These are phyloP conservation scores for Penicillium capsulatum DNA, from an alignment of 2,329 filamentous ascomycete genomes.

Conservation along the genomic window DNA sequence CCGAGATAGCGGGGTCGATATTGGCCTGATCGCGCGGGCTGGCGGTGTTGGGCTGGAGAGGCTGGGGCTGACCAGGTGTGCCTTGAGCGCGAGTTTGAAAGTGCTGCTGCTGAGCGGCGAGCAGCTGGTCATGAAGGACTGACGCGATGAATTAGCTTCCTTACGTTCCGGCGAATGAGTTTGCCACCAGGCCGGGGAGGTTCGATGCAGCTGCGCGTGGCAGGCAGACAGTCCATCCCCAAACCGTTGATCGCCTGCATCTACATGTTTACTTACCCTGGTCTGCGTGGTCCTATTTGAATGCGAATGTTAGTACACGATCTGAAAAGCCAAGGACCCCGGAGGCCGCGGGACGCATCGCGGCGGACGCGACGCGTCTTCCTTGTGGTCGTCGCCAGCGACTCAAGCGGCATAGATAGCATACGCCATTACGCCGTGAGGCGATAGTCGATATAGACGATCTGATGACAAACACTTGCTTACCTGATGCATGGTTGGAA, in stretches of 20 bases:
- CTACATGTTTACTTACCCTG: slow-evolving; percentile 42
- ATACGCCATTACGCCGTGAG: slow-evolving; percentile 2
- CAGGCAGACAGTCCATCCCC: no score
- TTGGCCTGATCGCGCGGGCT: slow-evolving; percentile 50
- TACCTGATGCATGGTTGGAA: slow-evolving; percentile 54
- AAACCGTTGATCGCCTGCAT: no score
- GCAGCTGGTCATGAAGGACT: slow-evolving; percentile 62
- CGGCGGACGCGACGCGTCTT: slow-evolving; percentile 15
- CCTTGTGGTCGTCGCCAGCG: neutral
- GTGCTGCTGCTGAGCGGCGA: slow-evolving; percentile 48
- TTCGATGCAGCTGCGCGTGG: no score
- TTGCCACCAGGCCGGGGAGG: no score
- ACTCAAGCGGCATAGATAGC: neutral
- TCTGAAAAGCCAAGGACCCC: slow-evolving; percentile 1
- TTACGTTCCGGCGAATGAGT: no score
- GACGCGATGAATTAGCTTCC: slow-evolving; percentile 2
- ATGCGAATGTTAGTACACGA: slow-evolving; percentile 15
- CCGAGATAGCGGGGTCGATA: slow-evolving; percentile 57
- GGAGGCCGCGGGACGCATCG: slow-evolving; percentile 7
- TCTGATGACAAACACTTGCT: slow-evolving; percentile 44
- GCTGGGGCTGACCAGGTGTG: slow-evolving; percentile 40
- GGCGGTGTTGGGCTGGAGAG: slow-evolving; percentile 38
- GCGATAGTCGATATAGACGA: slow-evolving; percentile 21
- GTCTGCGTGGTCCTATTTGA: slow-evolving; percentile 41
- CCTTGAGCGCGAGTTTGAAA: slow-evolving; percentile 40